Conservation (phyloP, 148 eudicot genomes). For the Vaccinium myrtillus region DNA sequence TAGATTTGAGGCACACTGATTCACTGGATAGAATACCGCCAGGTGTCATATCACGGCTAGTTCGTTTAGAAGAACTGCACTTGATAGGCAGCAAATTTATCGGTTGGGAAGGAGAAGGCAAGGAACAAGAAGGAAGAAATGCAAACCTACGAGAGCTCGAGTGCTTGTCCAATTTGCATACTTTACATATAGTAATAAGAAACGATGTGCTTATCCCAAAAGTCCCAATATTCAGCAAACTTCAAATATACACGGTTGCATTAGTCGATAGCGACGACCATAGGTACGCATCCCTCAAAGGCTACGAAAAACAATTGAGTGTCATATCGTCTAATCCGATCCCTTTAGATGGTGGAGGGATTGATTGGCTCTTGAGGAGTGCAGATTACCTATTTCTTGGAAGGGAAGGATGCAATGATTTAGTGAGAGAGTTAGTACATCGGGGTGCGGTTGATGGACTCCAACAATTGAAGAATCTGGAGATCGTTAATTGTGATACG, state of each 20-base stretch:
- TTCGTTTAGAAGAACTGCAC: background rate
- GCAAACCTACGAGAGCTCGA: constrained; percentile 28
- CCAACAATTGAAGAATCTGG: background rate
- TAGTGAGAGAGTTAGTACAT: background rate
- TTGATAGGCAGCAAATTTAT: too few species aligned
- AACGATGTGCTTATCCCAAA: background rate
- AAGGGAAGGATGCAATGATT: background rate
- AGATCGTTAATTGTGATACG: background rate
- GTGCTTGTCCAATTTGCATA: constrained; percentile 16
- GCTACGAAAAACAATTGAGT: background rate
- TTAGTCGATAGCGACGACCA: background rate
- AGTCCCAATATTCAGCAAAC: background rate
- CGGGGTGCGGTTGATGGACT: constrained; percentile 18
- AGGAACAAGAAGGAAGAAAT: background rate
- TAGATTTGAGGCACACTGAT: background rate
- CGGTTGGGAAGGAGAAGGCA: background rate
- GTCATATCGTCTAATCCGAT: background rate
- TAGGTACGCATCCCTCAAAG: too few species aligned
- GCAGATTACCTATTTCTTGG: background rate
- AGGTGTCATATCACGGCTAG: constrained; percentile 14
- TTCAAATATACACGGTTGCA: background rate
- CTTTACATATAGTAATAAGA: background rate
- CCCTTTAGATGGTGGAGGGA: background rate
- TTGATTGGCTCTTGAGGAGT: background rate
- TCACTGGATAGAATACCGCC: constrained; percentile 15